A percentile compares a stretch with the other conserved stretches of the same genome.
Evolutionary conservation across 1,284 basidiomycete genomes (phyloP).

Genomic region (Cerioporus squamosus): DNA sequence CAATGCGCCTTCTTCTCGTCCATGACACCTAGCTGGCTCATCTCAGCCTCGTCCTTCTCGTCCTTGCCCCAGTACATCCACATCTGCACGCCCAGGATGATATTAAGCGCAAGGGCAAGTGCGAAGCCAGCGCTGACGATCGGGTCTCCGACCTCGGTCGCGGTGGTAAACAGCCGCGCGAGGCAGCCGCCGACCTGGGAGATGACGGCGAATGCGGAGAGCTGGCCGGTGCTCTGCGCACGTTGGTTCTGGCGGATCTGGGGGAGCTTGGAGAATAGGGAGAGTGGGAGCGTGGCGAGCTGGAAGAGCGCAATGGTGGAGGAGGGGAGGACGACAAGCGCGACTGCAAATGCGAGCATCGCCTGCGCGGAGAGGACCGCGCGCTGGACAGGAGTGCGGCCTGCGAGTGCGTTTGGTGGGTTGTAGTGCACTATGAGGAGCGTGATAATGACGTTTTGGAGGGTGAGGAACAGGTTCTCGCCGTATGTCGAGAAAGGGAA

Average conservation of each 20-base stretch:
- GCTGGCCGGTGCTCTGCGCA: conserved; percentile 82
- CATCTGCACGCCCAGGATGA: conserved; percentile 82
- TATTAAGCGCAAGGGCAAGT: conserved; percentile 79
- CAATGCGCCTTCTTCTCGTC: conserved; percentile 33
- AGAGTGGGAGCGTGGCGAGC: conserved; percentile 81
- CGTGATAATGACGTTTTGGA: conserved; percentile 85
- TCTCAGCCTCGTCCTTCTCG: conserved; percentile 39
- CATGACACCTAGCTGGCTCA: conserved; percentile 16
- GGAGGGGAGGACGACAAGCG: conserved; percentile 56
- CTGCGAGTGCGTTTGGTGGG: conserved; percentile 20
- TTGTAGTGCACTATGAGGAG: conserved; percentile 76
- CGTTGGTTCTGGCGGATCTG: conserved; percentile 83
- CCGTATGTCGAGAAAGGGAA: conserved; percentile 97
- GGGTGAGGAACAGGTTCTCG: conserved; percentile 87
- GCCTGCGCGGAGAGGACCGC: conserved; percentile 42
- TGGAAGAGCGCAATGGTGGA: conserved; percentile 68
- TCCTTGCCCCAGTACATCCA: conserved; percentile 80
- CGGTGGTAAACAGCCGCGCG: conserved; percentile 89
- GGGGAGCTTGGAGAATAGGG: conserved; percentile 85
- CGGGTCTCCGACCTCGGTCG: conserved; percentile 81
- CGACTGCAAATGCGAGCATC: conserved; percentile 45
- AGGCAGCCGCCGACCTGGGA: conserved; percentile 85
- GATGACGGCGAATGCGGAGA: conserved; percentile 87
- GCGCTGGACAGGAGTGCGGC: conserved; percentile 21
- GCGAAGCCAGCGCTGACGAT: conserved; percentile 83